phyloP scores from a whole-genome alignment of 139 green algal species.

The Coelastrella sp. region DNA sequence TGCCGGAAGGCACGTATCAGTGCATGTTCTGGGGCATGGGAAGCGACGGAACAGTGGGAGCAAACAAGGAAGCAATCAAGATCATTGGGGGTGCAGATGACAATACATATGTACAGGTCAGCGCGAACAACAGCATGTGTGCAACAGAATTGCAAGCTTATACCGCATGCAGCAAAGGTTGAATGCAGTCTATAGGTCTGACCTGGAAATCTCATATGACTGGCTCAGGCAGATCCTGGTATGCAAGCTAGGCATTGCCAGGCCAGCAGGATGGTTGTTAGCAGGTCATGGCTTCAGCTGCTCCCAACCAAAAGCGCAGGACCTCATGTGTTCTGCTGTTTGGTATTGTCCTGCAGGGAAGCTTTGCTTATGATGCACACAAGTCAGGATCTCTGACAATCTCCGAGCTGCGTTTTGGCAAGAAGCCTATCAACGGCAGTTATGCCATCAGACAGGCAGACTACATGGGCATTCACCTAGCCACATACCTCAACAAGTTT shows the following conservation, averaged over 20 bases:
- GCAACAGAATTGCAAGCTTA: too few relatives aligned
- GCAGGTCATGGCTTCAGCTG: too few relatives aligned
- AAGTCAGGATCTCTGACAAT: slow-evolving; percentile 68
- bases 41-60: slow-evolving; percentile 67
- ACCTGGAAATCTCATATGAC: too few relatives aligned
- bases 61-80: slow-evolving; percentile 71
- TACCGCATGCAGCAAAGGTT: too few relatives aligned
- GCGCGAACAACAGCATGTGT: background rate
- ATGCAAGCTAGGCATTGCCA: too few relatives aligned
- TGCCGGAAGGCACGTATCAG: slow-evolving; percentile 60
- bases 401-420: slow-evolving; percentile 66
- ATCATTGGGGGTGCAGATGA: slow-evolving; percentile 60
- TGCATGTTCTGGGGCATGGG: slow-evolving; percentile 74
- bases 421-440: slow-evolving; percentile 51
- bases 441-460: slow-evolving; percentile 65
- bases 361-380: slow-evolving; percentile 69
- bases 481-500: slow-evolving; percentile 49
- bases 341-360: slow-evolving; percentile 40
- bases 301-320: too few relatives aligned
- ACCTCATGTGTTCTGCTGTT: background rate
- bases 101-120: slow-evolving; percentile 53
- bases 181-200: too few relatives aligned
- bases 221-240: too few relatives aligned
- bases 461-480: slow-evolving; percentile 57
- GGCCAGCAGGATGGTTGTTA: too few relatives aligned